A percentile compares a stretch with the other conserved stretches of the same genome.
These are phyloP conservation scores for Peterozyma toletana DNA, from an alignment of 805 yeast genomes.

Conservation along the genomic window DNA sequence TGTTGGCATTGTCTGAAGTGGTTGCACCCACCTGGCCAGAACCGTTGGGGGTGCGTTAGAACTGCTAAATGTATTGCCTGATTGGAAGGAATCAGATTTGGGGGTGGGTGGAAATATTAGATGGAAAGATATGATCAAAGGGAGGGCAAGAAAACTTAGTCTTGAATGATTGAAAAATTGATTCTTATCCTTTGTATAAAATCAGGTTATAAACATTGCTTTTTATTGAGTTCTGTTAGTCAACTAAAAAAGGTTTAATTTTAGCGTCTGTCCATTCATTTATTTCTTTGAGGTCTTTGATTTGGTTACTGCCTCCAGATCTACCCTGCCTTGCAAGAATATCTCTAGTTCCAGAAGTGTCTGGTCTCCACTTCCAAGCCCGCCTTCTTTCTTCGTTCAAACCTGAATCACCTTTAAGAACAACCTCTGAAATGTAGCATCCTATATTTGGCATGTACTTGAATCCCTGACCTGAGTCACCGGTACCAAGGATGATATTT, in stretches of 20 bases:
- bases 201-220: too few relatives aligned
- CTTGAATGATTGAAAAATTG: constrained; percentile 20
- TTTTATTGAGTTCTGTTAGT: too few relatives aligned
- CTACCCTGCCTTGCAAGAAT: constrained; percentile 20
- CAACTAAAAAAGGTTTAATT: too few relatives aligned
- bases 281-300: constrained; percentile 14
- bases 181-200: too few relatives aligned
- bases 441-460: constrained; percentile 29
- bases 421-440: constrained; percentile 22
- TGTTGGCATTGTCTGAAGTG: too few relatives aligned
- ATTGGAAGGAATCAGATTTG: too few relatives aligned
- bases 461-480: constrained; percentile 30
- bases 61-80: too few relatives aligned
- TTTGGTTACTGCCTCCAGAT: constrained; percentile 13
- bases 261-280: constrained; percentile 9
- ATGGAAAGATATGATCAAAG: constrained; percentile 30
- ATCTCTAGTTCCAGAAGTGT: constrained; percentile 25
- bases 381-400: constrained; percentile 16
- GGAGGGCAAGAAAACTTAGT: constrained; percentile 26
- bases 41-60: too few relatives aligned
- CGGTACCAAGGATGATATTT: constrained; percentile 24
- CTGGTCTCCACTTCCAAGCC: constrained; percentile 30
- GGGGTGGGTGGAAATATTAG: too few relatives aligned
- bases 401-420: constrained; percentile 20
- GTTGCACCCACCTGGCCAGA: too few relatives aligned